These are phyloP conservation scores for Vanderwaltozyma yarrowii DNA, from an alignment of 805 yeast species.

Conservation along the genomic window DNA sequence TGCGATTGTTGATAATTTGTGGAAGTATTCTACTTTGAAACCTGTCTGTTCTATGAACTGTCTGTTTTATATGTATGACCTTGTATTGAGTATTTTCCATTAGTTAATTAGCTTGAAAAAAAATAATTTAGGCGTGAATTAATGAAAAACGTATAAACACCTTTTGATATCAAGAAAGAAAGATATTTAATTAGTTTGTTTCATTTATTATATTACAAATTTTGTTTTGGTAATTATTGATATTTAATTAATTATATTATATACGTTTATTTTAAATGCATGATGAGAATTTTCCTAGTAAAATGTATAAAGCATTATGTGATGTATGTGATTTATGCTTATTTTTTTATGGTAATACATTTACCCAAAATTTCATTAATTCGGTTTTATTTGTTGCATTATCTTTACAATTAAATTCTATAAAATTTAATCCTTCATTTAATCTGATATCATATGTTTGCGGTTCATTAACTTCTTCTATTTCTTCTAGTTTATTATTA, in stretches of 20 bases:
- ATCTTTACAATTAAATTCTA: constrained; percentile 19
- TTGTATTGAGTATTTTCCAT: too few species aligned
- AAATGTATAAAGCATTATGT: too few species aligned
- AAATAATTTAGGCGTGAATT: too few species aligned
- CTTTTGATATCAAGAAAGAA: too few species aligned
- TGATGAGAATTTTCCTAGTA: not conserved
- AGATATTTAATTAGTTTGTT: too few species aligned
- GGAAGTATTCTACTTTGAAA: too few species aligned
- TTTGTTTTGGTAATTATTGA: not conserved
- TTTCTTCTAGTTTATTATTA: constrained; percentile 3
- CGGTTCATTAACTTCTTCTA: constrained; percentile 6
- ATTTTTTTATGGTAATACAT: constrained; percentile 25
- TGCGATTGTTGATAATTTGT: too few species aligned
- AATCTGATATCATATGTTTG: constrained; percentile 23
- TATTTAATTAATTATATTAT: not conserved
- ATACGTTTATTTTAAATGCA: not conserved
- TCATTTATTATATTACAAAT: not conserved
- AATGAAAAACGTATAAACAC: too few species aligned
- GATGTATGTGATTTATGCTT: too few species aligned
- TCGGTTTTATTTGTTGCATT: constrained; percentile 9
- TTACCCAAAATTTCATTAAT: constrained; percentile 24
- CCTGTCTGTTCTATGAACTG: too few species aligned
- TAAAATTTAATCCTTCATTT: constrained; percentile 23
- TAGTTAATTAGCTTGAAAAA: too few species aligned
- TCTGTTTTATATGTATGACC: too few species aligned